Base-by-base conservation (phyloP, 495 filamentous ascomycete species). In the Xylaria castorea region DNA sequence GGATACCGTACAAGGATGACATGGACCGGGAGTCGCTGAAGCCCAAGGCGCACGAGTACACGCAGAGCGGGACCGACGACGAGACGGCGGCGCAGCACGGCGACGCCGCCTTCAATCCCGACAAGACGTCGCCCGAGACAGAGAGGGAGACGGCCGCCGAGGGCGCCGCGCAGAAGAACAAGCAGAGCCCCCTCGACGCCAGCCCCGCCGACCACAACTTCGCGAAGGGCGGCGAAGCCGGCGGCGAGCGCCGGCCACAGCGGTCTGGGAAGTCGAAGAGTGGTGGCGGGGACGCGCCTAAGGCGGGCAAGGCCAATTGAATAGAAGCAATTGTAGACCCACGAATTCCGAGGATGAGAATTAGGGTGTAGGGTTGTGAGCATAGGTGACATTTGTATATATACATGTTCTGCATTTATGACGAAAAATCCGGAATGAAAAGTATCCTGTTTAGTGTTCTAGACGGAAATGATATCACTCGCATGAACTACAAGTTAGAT, bases 1-100 rank as follows among this genome's bases (percentile, higher is more conserved):
- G 71, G 20, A 11, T 36, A 2, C 75, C 81, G 8, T 81, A 80
- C 74, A 84, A 84, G 58, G 80, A 84, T 46, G 74, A 80, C 68
- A 78, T 80, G 74, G 83, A 85, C 76, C 83, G 85, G 42, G 74
- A 83, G 40, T 78, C 79, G 5, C 70, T 87, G 57, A 83, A 82
- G 60, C 84, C 84, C 22, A 75, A 78, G 18, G 30, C 74, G 32
- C 75, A 77, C 20, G 83, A 87, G 51, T 72, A 76, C 70, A 82
- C 84, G 1, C 68, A 73, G 73, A 80, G 77, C 76, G 83, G 77
- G 4, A 76, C 76, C 0, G 83, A 83, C 74, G 77, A 79, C 60
- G 81, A 83, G 27, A 76, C 80, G 3, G 80, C 83, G 12, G 76
- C 82, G 18, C 55, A 74, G 36, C 77, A 84, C 68, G 36, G 74